These are phyloP conservation scores for Kuraishia piskuri DNA, from an alignment of 805 yeast genomes.

Conservation along the genomic window DNA sequence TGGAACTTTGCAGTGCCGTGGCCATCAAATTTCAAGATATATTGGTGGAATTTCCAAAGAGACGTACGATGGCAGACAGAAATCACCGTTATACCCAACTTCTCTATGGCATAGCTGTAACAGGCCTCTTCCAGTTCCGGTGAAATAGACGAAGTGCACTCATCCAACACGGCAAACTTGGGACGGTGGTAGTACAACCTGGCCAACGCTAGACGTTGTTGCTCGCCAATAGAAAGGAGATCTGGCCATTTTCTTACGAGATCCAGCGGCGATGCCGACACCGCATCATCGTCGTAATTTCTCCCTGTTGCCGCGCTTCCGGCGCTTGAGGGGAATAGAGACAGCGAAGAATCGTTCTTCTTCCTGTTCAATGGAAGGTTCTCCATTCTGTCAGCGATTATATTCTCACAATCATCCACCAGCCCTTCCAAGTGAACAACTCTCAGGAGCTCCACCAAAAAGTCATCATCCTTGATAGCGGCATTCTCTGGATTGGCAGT, in stretches of 20 bases:
- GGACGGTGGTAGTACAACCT: slow-evolving; percentile 87
- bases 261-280: slow-evolving; percentile 44
- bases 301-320: background rate
- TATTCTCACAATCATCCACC: slow-evolving; percentile 28
- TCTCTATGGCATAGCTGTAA: slow-evolving; percentile 70
- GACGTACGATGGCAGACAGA: slow-evolving; percentile 93
- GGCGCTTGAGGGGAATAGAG: slow-evolving; percentile 15
- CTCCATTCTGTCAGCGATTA: slow-evolving; percentile 4
- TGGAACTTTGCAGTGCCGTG: slow-evolving; percentile 40
- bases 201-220: slow-evolving; percentile 90
- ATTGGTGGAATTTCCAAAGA: slow-evolving; percentile 85
- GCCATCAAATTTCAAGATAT: slow-evolving; percentile 80
- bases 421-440: slow-evolving; percentile 54
- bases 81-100: slow-evolving; percentile 68
- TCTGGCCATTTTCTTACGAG: slow-evolving; percentile 78
- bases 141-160: slow-evolving; percentile 91
- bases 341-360: slow-evolving; percentile 13
- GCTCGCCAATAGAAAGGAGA: slow-evolving; percentile 83
- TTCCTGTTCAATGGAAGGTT: slow-evolving; percentile 3
- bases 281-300: slow-evolving; percentile 9
- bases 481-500: background rate
- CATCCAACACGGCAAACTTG: slow-evolving; percentile 89
- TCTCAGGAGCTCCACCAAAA: slow-evolving; percentile 43
- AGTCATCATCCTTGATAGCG: slow-evolving; percentile 33
- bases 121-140: slow-evolving; percentile 85